A percentile compares a stretch with the other conserved stretches of the same genome.
Conservation (phyloP, 768 basidiomycete genomes). For the Leccinum variicolor region DNA sequence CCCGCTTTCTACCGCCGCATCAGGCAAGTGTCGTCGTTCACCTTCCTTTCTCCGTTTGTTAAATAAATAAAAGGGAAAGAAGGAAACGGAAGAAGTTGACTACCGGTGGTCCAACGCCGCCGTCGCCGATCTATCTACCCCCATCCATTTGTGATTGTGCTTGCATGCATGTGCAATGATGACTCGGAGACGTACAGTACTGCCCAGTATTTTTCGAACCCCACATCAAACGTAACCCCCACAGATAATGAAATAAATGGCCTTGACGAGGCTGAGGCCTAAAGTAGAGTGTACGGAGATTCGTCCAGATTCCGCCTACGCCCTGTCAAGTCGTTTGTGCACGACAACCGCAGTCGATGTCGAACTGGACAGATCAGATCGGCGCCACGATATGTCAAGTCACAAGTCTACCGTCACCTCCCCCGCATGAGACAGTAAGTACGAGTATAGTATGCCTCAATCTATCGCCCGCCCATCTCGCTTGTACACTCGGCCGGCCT, state of each 20-base stretch:
- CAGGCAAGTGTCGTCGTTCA: slow-evolving; percentile 24
- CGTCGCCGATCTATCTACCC: neutral
- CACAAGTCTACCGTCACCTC: neutral
- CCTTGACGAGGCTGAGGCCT: neutral
- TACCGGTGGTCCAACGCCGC: neutral
- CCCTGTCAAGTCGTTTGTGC: neutral
- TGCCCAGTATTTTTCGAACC: neutral
- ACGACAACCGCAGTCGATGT: neutral
- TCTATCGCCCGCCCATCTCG: slow-evolving; percentile 27
- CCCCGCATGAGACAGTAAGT: neutral
- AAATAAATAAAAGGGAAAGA: neutral
- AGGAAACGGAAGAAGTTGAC: neutral
- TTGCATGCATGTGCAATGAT: neutral
- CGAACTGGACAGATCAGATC: neutral
- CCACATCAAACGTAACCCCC: neutral
- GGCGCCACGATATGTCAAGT: neutral
- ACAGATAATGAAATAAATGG: neutral
- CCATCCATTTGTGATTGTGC: neutral
- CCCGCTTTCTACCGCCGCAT: neutral
- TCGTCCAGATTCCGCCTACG: neutral
- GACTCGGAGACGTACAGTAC: neutral
- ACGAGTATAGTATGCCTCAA: neutral
- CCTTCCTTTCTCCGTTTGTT: neutral
- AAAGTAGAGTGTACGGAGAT: neutral
- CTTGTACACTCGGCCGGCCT: slow-evolving; percentile 48